Base-by-base conservation (phyloP, 148 eudicot species). In the Silene conica region DNA sequence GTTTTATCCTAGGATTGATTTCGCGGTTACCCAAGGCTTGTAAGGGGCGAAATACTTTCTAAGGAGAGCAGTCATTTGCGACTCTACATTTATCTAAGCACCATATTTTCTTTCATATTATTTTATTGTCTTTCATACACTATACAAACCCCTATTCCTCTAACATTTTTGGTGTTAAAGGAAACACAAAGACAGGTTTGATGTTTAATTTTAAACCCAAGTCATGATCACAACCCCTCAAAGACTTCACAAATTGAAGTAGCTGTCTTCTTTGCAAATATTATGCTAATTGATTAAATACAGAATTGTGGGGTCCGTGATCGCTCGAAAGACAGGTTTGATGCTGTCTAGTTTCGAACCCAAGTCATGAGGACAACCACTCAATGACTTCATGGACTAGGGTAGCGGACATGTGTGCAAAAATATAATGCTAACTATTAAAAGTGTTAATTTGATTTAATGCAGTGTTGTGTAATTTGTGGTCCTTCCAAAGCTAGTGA, bases 381-480 rank as follows among this genome's bases (percentile, higher is more conserved):
- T 50, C 16, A 50, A 50, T 50, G 55, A 50, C 14, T 50, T 50
- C 55, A 15, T 9, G 43, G 43, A 38, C 8, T 6, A 38, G 43
- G 43, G 18, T 50, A 50, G 55, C 55, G 8, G 16, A 50, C 55
- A 2, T 38, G 0, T 38, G 43, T 3, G 43, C 43, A 31, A 31
- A 31, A 31, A 31, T 6, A 38, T 38, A 38, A 6, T 6, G 43
- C 43, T 38, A 38, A 38, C 43, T 38, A 61, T 7, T 75, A 67
- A 25, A 68, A 69, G 16, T 34, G 65, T 31, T 68, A 22, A 14
- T 60, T 38, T 43, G n/a, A 34, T 23, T 59, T 3, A 45, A 57
- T 59, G 61, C 69, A 26, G 67, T 68, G 45, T 69, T 57, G 62
- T 74, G 31, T 64, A 66, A 31, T 43, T 67, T 57, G 78, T 68